phyloP scores from a whole-genome alignment of 192 early-diverging fungal species.

The Gonapodya prolifera region DNA sequence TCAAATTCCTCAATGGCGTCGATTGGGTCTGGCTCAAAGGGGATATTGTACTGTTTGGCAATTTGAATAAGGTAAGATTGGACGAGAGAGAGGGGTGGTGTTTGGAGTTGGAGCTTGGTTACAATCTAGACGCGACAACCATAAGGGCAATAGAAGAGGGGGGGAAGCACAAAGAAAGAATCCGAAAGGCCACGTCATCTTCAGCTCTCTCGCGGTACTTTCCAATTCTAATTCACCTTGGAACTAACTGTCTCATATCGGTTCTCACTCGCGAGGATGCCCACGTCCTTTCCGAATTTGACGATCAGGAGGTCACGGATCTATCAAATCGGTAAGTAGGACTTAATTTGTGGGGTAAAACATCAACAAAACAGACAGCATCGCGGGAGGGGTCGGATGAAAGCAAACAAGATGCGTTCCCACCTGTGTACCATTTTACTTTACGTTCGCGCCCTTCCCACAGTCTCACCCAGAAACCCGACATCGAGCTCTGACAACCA shows the following conservation, averaged over 20 bases:
- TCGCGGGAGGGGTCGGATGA: too few relatives aligned
- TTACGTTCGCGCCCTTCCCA: too few relatives aligned
- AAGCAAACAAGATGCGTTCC: too few relatives aligned
- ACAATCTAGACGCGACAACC: not conserved
- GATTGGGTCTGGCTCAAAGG: not conserved
- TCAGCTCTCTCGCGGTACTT: not conserved
- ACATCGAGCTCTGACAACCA: not conserved
- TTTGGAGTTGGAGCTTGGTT: not conserved
- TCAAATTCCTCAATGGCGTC: not conserved
- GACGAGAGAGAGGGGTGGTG: not conserved
- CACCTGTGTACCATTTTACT: too few relatives aligned
- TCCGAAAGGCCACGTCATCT: too few relatives aligned
- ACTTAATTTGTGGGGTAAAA: too few relatives aligned
- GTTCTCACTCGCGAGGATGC: not conserved
- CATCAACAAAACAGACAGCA: too few relatives aligned
- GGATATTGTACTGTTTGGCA: not conserved
- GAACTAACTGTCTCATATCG: not conserved
- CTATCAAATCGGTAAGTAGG: too few relatives aligned
- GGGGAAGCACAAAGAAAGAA: not conserved
- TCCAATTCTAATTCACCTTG: not conserved
- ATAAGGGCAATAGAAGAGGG: not conserved
- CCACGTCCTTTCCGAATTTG: not conserved
- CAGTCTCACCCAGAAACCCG: too few relatives aligned
- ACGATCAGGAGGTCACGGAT: not conserved
- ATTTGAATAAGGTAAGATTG: not conserved